phyloP scores from a whole-genome alignment of 1,284 basidiomycete genomes.

The Dichomitus squalens region DNA sequence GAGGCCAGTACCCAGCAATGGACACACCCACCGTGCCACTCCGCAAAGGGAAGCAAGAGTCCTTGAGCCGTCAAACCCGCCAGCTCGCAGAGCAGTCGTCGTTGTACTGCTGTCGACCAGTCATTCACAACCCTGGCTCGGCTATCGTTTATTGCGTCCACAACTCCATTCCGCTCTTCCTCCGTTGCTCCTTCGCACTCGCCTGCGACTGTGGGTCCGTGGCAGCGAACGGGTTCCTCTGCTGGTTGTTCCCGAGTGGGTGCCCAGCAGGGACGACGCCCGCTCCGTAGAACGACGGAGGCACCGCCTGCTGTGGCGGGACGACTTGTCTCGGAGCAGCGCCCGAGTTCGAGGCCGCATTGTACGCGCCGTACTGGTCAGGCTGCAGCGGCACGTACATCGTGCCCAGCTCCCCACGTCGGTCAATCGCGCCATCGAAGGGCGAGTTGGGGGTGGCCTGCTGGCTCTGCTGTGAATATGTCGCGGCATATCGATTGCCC shows the following conservation, averaged over 20 bases:
- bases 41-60: background rate
- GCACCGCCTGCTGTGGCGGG: constrained; percentile 50
- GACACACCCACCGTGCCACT: background rate
- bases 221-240: constrained; percentile 62
- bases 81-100: background rate
- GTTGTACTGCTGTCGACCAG: background rate
- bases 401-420: constrained; percentile 63
- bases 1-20: background rate
- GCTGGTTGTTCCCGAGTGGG: constrained; percentile 35
- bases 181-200: constrained; percentile 57
- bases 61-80: constrained; percentile 1
- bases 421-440: constrained; percentile 59
- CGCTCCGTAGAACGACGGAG: constrained; percentile 70
- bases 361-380: constrained; percentile 68
- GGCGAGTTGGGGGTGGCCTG: constrained; percentile 42
- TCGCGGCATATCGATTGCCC: constrained; percentile 59
- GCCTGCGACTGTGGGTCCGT: constrained; percentile 41
- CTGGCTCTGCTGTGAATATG: constrained; percentile 44
- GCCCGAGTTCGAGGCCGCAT: constrained; percentile 36
- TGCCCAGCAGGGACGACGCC: constrained; percentile 58
- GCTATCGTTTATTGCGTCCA: constrained; percentile 64
- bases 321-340: constrained; percentile 44
- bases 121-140: background rate
- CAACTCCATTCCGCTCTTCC: constrained; percentile 71
- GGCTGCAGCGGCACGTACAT: constrained; percentile 80